These are phyloP conservation scores for Collybia sp. DNA, from an alignment of 768 basidiomycete genomes.

Conservation along the genomic window DNA sequence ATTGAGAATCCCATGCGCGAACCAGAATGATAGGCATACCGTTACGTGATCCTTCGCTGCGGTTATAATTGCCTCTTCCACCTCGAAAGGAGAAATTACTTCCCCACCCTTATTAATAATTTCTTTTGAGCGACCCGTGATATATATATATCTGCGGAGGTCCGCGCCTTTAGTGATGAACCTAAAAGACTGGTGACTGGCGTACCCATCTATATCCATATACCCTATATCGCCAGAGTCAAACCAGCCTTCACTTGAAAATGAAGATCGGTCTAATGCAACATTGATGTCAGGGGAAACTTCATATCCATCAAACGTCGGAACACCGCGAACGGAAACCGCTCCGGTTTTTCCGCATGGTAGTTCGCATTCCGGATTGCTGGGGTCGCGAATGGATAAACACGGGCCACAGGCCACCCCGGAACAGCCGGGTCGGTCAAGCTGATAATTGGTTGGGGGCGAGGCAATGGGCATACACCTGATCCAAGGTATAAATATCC, in stretches of 20 bases:
- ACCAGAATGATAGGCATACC: conserved; percentile 14
- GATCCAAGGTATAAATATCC: conserved; percentile 1
- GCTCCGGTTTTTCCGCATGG: conserved; percentile 40
- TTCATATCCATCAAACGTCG: conserved; percentile 50
- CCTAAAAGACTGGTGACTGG: neutral
- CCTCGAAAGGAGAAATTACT: conserved; percentile 56
- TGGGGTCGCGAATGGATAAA: conserved; percentile 35
- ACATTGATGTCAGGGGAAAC: conserved; percentile 34
- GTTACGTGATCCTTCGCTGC: conserved; percentile 35
- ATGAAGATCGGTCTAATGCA: conserved; percentile 41
- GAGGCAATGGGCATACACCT: conserved; percentile 49
- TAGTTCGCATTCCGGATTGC: conserved; percentile 30
- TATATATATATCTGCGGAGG: conserved; percentile 30
- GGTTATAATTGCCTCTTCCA: conserved; percentile 50
- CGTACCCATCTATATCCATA: conserved; percentile 39
- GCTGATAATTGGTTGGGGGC: conserved; percentile 34
- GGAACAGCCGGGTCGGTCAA: conserved; percentile 43
- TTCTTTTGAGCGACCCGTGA: conserved; percentile 58
- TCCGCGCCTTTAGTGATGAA: neutral
- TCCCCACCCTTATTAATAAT: conserved; percentile 59
- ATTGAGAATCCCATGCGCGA: neutral
- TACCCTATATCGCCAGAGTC: conserved; percentile 44
- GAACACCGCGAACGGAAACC: conserved; percentile 49
- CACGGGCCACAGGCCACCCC: conserved; percentile 44
- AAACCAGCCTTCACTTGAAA: conserved; percentile 49